Evolutionary conservation across 495 filamentous ascomycete genomes (phyloP).

Genomic region (Hypoxylon trugodes): DNA sequence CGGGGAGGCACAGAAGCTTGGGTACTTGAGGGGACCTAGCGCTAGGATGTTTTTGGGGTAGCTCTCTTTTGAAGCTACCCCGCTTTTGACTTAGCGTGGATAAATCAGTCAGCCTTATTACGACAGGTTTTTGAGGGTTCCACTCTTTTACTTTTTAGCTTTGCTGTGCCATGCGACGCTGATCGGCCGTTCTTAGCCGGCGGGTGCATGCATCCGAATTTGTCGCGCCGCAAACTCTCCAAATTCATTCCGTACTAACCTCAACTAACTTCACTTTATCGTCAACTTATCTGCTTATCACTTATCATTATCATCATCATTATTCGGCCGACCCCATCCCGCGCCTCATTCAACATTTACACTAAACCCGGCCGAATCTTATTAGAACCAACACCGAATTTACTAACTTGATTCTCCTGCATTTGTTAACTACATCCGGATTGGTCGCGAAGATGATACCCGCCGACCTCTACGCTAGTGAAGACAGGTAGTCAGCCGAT

Average conservation of each 20-base stretch:
- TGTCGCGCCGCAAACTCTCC: constrained; percentile 2
- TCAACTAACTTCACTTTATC: neutral
- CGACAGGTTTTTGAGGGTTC: too few species aligned
- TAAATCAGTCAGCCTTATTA: constrained; percentile 36
- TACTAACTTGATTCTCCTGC: too few species aligned
- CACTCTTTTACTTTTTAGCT: neutral
- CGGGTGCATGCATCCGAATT: neutral
- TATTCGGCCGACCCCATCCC: too few species aligned
- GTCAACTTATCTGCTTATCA: neutral
- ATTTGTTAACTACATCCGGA: neutral
- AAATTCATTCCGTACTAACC: neutral
- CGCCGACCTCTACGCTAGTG: neutral
- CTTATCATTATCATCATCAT: neutral
- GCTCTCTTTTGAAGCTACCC: too few species aligned
- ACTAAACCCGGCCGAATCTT: too few species aligned
- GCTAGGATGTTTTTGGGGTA: too few species aligned
- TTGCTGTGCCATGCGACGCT: constrained; percentile 23
- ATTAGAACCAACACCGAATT: too few species aligned
- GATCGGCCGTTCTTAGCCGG: constrained; percentile 23
- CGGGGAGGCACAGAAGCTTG: too few species aligned
- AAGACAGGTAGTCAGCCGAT: constrained; percentile 16
- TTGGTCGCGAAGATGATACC: constrained; percentile 31
- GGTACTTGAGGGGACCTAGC: too few species aligned
- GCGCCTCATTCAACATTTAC: neutral
- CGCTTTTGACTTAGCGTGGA: too few species aligned